Evolutionary conservation across 2,329 filamentous ascomycete genomes (phyloP), one percentile per base, ranked within the genome.

Genomic region (Thelonectria rubi): DNA sequence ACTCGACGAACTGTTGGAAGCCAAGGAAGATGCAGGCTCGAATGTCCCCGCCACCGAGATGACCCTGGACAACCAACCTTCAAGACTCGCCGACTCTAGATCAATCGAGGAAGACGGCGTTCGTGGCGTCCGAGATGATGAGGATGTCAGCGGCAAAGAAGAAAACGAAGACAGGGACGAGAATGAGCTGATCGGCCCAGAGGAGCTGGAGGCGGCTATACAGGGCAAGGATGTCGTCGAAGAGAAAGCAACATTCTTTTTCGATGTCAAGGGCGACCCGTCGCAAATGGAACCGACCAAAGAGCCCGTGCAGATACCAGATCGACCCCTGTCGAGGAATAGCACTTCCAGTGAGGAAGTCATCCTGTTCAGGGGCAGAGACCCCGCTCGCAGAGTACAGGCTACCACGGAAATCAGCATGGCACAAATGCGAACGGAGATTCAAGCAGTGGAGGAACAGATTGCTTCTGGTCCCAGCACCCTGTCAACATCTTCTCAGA

Each of bases 361-460:
- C 5, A 87, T 93, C 48, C 70, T 92, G 0, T 92, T 91, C 72
- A 84, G 80, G 60, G 88, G 88, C 40, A 81, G 88, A 55, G 76
- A 77, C 57, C 58, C 58, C 60, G 72, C 73, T 70, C 58, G 66
- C 69, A 74, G 63, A 55, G 20, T 60, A 11, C 71, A 68, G 40
- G 37, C 40, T 12, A 39, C 40, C 20, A 32, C 45, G 8, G 53
- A 67, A 21, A 71, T 73, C 32, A 65, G 60, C 34, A 66, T 74
- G 60, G 17, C 58, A 7, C 68, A 72, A n/a, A 74, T 80, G 37
- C 69, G 73, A 24, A 56, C 73, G 10, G 75, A 80, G 62, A 69
- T 79, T 12, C 64, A 67, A 6, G 68, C 73, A 6, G 73, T 76
- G 10, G 71, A 73, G 32, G 43, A 70, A 34, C 50, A 71, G 17